Conservation (phyloP, 768 basidiomycete genomes). For the Tulasnella sp. region DNA sequence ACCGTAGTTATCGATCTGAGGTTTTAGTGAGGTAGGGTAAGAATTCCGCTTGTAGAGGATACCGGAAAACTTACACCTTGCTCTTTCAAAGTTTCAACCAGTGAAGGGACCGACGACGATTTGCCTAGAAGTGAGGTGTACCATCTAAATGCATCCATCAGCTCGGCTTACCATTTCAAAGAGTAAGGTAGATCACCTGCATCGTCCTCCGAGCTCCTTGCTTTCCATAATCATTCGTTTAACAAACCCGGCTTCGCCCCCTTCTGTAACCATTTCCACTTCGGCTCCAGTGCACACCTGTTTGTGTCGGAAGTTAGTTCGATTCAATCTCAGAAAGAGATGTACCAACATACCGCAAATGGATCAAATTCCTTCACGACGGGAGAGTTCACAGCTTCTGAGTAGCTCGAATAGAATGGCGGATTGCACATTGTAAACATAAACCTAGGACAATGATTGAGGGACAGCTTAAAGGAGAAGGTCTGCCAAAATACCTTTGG, state of each 20-base stretch:
- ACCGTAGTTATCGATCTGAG: constrained; percentile 83
- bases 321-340: neutral
- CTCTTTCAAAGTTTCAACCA: constrained; percentile 60
- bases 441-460: constrained; percentile 50
- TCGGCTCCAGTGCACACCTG: constrained; percentile 86
- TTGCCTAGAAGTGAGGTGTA: constrained; percentile 94
- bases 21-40: neutral
- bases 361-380: constrained; percentile 67
- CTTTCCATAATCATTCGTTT: constrained; percentile 78
- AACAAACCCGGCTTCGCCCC: constrained; percentile 85
- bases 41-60: too few species aligned
- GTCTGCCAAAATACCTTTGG: neutral
- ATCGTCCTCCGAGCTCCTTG: constrained; percentile 51
- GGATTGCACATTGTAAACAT: constrained; percentile 96
- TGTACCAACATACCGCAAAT: constrained; percentile 59
- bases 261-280: constrained; percentile 85
- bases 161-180: neutral
- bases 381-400: constrained; percentile 65
- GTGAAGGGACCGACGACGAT: constrained; percentile 65
- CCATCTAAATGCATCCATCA: constrained; percentile 59
- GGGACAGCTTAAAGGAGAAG: neutral
- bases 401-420: constrained; percentile 81
- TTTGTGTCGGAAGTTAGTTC: neutral
- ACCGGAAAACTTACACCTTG: constrained; percentile 45
- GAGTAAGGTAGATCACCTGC: constrained; percentile 55